Evolutionary conservation across 495 filamentous ascomycete species (phyloP).

Genomic region (Lophium mytilinum): DNA sequence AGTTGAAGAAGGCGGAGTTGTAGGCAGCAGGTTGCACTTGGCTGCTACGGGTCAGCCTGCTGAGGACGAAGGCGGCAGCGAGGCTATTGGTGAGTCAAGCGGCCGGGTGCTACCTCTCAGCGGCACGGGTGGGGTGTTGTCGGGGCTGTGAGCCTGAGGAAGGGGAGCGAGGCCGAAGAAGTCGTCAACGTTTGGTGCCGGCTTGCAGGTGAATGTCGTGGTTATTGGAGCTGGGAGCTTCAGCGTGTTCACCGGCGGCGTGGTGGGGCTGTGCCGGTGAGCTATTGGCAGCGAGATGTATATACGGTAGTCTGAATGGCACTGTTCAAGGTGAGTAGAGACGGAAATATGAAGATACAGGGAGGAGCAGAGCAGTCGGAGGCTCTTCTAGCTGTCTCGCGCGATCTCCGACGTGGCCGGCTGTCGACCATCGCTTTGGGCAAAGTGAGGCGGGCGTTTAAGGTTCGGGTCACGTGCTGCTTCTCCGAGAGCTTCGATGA

Average conservation of each 20-base stretch:
- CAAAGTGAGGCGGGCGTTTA: neutral
- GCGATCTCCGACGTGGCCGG: neutral
- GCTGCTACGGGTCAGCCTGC: slow-evolving; percentile 16
- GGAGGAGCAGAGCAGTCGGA: neutral
- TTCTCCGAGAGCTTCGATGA: too few species aligned
- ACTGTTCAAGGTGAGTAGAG: neutral
- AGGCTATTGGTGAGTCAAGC: slow-evolving; percentile 12
- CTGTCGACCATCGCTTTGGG: neutral
- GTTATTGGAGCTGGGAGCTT: neutral
- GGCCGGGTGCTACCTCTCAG: too few species aligned
- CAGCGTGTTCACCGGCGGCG: slow-evolving; percentile 9
- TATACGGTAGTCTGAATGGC: neutral
- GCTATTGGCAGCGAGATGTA: neutral
- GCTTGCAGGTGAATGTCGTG: neutral
- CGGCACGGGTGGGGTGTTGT: too few species aligned
- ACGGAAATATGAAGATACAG: neutral
- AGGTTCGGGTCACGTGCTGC: too few species aligned
- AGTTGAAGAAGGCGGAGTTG: slow-evolving; percentile 3
- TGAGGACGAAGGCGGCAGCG: slow-evolving; percentile 9
- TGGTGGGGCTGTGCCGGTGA: neutral
- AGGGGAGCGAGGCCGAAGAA: neutral
- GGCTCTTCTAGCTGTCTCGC: neutral
- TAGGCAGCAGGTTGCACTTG: slow-evolving; percentile 22
- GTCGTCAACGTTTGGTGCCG: neutral
- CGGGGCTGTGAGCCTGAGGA: neutral